Evolutionary conservation across 139 green algal genomes (phyloP).

Genomic region (Asterochloris erici): DNA sequence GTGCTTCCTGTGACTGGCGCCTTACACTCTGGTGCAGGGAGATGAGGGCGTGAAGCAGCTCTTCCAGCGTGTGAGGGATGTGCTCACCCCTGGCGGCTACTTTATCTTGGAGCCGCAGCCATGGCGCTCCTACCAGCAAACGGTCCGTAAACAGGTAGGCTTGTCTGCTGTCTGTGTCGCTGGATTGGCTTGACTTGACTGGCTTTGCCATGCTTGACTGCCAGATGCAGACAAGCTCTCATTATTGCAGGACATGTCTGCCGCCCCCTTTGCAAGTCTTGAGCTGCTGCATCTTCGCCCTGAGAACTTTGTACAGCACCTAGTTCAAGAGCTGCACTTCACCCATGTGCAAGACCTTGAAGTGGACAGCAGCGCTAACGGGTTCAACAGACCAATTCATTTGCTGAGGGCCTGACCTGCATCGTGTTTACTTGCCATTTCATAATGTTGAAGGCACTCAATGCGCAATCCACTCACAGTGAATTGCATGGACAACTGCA

Average conservation of each 20-base stretch:
- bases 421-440: too few species aligned
- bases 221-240: neutral
- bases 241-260: neutral
- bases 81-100: constrained; percentile 61
- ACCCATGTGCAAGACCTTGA: constrained; percentile 43
- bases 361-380: constrained; percentile 17
- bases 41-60: constrained; percentile 71
- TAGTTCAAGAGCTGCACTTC: constrained; percentile 56
- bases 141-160: constrained; percentile 55
- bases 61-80: constrained; percentile 48
- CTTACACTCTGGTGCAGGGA: constrained; percentile 31
- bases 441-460: too few species aligned
- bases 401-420: constrained; percentile 15
- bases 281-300: constrained; percentile 57
- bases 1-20: too few species aligned
- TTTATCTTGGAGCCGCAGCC: constrained; percentile 91
- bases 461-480: too few species aligned
- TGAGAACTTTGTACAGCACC: constrained; percentile 50
- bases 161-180: neutral
- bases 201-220: neutral
- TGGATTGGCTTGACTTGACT: neutral
- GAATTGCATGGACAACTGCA: too few species aligned
- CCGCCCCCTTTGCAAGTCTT: constrained; percentile 1
- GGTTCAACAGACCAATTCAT: constrained; percentile 46
- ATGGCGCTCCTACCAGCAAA: constrained; percentile 76